Evolutionary conservation across 208 protist genomes (phyloP).

Genomic region (Crithidia sp.): DNA sequence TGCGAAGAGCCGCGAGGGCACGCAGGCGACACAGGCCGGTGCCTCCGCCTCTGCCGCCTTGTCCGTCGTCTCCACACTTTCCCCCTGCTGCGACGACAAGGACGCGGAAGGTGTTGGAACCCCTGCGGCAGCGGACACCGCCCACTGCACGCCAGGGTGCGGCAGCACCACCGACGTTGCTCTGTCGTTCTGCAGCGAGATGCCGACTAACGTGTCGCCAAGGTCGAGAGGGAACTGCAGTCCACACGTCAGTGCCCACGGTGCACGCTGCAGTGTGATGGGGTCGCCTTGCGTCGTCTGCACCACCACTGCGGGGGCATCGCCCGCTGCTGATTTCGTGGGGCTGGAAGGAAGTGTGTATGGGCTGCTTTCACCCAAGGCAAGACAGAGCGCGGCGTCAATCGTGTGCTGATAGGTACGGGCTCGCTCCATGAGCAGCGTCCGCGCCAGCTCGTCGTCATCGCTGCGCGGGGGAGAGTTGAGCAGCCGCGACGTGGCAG

Average conservation of each 20-base stretch:
- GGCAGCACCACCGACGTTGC: slow-evolving; percentile 24
- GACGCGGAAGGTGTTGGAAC: neutral
- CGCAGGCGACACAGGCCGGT: slow-evolving; percentile 11
- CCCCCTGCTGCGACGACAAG: neutral
- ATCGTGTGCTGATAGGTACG: slow-evolving; percentile 27
- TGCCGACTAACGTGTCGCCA: slow-evolving; percentile 56
- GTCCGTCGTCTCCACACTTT: neutral
- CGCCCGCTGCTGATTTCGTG: no score
- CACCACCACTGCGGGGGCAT: neutral
- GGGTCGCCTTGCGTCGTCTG: slow-evolving; percentile 13
- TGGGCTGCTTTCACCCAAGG: slow-evolving; percentile 1
- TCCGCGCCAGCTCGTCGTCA: slow-evolving; percentile 16
- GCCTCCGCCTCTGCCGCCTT: neutral
- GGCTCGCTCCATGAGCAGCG: neutral
- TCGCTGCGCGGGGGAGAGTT: slow-evolving; percentile 34
- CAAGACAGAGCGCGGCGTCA: slow-evolving; percentile 28
- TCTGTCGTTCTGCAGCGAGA: slow-evolving; percentile 57
- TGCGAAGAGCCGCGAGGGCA: neutral
- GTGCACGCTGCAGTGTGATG: slow-evolving; percentile 20
- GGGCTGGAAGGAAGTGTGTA: no score
- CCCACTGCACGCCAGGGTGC: slow-evolving; percentile 33
- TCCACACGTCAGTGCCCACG: slow-evolving; percentile 46
- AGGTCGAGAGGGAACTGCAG: slow-evolving; percentile 49
- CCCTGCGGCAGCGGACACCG: neutral
- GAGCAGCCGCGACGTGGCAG: slow-evolving; percentile 7